Base-by-base conservation (phyloP, 441 rosid species). In the Croton laevigatus region DNA sequence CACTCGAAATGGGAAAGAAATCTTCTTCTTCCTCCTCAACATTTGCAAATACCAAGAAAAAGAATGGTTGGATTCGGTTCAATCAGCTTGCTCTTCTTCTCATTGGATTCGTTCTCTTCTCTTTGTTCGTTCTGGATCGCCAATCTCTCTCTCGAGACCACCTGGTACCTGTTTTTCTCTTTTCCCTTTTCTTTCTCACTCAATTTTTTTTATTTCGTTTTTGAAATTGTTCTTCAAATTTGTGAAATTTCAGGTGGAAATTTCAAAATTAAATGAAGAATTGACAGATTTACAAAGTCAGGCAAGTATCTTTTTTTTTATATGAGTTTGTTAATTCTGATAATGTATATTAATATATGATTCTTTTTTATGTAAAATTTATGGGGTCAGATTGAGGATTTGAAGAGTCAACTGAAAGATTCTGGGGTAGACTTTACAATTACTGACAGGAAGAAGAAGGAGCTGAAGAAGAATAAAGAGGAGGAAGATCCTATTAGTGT, bases 71-170 rank as follows among this genome's bases (percentile, higher is more conserved):
- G 59, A 48, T 48, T 14, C 55, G 49, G 42, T 53, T 46, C 14
- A 16, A 57, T 19, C 64, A 64, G 20, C 59, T 72, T 19, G 27
- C 36, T 16, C 20, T 72, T 36, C n/a, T 57, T 23, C 20, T 65
- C 19, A 10, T 65, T 46, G 65, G 57, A n/a, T 36, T 65, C 17
- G 57, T 65, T 16, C 36, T 37, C 11, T 19, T 72, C 45, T 48
- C 93, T 57, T 48, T 86, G 59, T 65, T 91, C 23, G 79, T 90
- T 13, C 85, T 96, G 89, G 97, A 90, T 85, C 98, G 95, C 76
- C 88, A 86, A 54, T 87, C 89, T 76, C 93, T 94, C 67, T 76
- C 81, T 69, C 82, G 85, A n/a, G 97, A 91, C 19, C 86, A 94
- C 76, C 80, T 88, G 93, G 98, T 91, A 66, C 54, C 46, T 20